Base-by-base conservation (phyloP, 2,329 filamentous ascomycete species). In the Aspergillus felis region DNA sequence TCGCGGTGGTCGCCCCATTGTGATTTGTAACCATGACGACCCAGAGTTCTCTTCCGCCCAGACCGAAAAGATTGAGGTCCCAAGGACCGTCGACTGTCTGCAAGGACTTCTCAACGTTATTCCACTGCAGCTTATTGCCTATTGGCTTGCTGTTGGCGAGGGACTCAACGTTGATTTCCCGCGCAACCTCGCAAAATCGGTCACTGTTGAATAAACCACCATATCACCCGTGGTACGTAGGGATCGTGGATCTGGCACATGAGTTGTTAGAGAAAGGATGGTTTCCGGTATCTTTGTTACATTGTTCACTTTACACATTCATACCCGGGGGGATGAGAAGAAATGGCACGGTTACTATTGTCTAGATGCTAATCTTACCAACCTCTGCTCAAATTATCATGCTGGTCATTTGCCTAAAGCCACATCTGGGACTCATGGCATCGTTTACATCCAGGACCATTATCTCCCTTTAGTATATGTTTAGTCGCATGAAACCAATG, bases 101-200 rank as follows among this genome's bases (percentile, higher is more conserved):
- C 94, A 99, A 82, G 94, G 94, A 76, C 88, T 99, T 67, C 85
- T 99, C 73, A 99, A 99, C 78, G 94, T 99, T 71, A 91, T 99
- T 67, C 94, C 94, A 53, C 84, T 99, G 71, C 94, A 99, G 82
- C 84, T 99, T 68, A 97, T 99, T 81, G 91, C 94, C 59, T 99
- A 99, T 85, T 97, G 94, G 93, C 87, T 99, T 64, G 94, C 94
- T 55, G 93, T 99, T 69, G 89, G 89, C 66, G 94, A 96, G 81
- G 93, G 92, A 53, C 82, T 97, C 66, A 97, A 99, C 75, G 94
- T 99, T 59, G 94, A 99, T 76, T 97, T 97, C 86, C 94, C 94
- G 57, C 89, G 94, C 72, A 99, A 99, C 82, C 81, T 99, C 80
- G 94, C 94, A 76, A 99, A 99, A 87, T 96, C 92, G 63, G 94